Conservation (phyloP, 164 flowering plant species). For the Platanus orientalis region DNA sequence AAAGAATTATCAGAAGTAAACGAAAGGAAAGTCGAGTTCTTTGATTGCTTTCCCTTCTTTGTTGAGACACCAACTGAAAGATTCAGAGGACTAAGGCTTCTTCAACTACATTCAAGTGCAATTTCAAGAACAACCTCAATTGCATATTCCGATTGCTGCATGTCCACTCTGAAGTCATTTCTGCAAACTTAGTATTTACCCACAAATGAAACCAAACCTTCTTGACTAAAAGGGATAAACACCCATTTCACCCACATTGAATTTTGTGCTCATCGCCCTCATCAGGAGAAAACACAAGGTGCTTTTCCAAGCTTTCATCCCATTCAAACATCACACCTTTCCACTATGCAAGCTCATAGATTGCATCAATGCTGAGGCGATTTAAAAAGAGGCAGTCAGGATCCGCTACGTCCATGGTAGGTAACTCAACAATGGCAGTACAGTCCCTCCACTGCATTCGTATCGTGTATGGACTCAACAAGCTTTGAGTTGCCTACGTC, state of each 20-base stretch:
- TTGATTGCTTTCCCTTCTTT: conserved; percentile 5
- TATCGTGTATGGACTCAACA: conserved; percentile 24
- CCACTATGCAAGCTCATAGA: conserved; percentile 33
- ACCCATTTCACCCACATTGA: conserved; percentile 14
- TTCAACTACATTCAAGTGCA: conserved; percentile 8
- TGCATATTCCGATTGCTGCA: conserved; percentile 19
- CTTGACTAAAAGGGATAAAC: conserved; percentile 16
- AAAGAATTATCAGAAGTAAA: too few relatives aligned
- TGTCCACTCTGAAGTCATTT: conserved; percentile 36
- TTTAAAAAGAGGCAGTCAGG: conserved; percentile 13
- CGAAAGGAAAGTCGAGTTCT: too few relatives aligned
- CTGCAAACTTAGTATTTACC: conserved; percentile 19
- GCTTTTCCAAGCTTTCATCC: conserved; percentile 10
- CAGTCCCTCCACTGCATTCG: conserved; percentile 28
- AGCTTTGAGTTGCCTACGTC: conserved; percentile 24
- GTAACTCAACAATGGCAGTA: conserved; percentile 17
- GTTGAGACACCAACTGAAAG: not conserved
- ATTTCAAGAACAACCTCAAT: conserved; percentile 14
- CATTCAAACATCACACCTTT: conserved; percentile 30
- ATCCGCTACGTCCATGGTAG: conserved; percentile 27
- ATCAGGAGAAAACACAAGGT: conserved; percentile 28
- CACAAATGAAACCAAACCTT: conserved; percentile 21
- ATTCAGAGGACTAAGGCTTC: not conserved
- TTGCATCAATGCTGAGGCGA: conserved; percentile 32
- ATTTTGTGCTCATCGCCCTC: conserved; percentile 27